A percentile compares a stretch with the other conserved stretches of the same genome.
Evolutionary conservation across 805 yeast genomes (phyloP).

Genomic region (Clavispora carvajalis): DNA sequence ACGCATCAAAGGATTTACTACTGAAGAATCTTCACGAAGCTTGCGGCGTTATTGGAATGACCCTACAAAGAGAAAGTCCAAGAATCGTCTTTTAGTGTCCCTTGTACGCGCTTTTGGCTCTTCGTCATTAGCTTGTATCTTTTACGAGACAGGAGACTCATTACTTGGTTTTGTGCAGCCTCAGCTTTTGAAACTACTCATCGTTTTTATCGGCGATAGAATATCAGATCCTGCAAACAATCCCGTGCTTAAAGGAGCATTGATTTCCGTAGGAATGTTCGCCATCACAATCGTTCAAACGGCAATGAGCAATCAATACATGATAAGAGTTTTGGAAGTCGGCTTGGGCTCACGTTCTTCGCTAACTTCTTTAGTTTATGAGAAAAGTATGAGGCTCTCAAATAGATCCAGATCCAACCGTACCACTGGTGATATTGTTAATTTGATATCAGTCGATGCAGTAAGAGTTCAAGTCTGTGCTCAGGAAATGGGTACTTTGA

Average conservation of each 20-base stretch:
- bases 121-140: constrained; percentile 17
- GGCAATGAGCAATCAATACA: constrained; percentile 62
- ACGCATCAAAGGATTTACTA: constrained; percentile 18
- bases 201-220: constrained; percentile 50
- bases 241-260: constrained; percentile 14
- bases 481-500: constrained; percentile 13
- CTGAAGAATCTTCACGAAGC: constrained; percentile 14
- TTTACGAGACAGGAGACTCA: constrained; percentile 19
- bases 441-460: constrained; percentile 21
- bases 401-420: constrained; percentile 12
- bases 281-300: constrained; percentile 56
- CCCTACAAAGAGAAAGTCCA: constrained; percentile 3
- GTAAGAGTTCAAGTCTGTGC: constrained; percentile 18
- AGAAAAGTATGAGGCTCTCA: constrained; percentile 18
- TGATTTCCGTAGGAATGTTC: constrained; percentile 42
- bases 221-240: constrained; percentile 4
- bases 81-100: constrained; percentile 12
- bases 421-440: constrained; percentile 21
- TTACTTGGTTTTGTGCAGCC: constrained; percentile 67
- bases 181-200: constrained; percentile 64
- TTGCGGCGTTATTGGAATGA: constrained; percentile 16
- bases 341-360: constrained; percentile 39
- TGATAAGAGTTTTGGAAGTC: constrained; percentile 48
- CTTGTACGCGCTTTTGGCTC: constrained; percentile 25
- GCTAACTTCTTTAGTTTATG: constrained; percentile 19